These are phyloP conservation scores for Melastoma malabathricum DNA, from an alignment of 345 rosid species.

Conservation along the genomic window DNA sequence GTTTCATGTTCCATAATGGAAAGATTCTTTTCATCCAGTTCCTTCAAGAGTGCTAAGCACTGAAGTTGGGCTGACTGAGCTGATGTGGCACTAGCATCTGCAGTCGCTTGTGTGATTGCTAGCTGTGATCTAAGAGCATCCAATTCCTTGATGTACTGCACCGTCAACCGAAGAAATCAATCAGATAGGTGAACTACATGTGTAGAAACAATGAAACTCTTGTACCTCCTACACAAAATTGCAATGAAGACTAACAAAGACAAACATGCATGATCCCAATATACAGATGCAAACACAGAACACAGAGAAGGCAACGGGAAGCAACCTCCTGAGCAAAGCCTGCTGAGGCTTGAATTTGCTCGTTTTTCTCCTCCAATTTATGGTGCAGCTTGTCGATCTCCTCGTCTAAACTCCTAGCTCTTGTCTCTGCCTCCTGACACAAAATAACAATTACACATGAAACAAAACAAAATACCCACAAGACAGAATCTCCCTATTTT, in stretches of 20 bases:
- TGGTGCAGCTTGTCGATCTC: slow-evolving; percentile 39
- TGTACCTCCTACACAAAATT: too few species aligned
- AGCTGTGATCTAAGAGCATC: slow-evolving; percentile 63
- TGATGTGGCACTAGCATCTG: slow-evolving; percentile 68
- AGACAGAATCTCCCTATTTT: background rate
- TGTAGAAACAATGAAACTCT: too few species aligned
- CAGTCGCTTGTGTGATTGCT: slow-evolving; percentile 46
- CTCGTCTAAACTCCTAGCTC: slow-evolving; percentile 56
- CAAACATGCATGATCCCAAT: too few species aligned
- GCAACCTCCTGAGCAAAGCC: slow-evolving; percentile 62
- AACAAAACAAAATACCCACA: background rate
- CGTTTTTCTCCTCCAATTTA: slow-evolving; percentile 49
- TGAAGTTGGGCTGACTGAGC: slow-evolving; percentile 72
- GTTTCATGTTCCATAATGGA: slow-evolving; percentile 57
- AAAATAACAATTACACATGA: slow-evolving; percentile 6
- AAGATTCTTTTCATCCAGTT: slow-evolving; percentile 50
- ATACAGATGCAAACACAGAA: background rate
- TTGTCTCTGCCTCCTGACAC: slow-evolving; percentile 68
- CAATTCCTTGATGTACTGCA: slow-evolving; percentile 56
- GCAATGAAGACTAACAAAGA: background rate
- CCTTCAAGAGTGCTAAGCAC: slow-evolving; percentile 44
- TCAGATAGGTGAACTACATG: too few species aligned
- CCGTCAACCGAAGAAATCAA: background rate
- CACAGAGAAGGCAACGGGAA: background rate
- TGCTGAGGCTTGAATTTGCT: slow-evolving; percentile 57